Base-by-base conservation (phyloP, 306 rosid species). In the Arachis hypogaea region DNA sequence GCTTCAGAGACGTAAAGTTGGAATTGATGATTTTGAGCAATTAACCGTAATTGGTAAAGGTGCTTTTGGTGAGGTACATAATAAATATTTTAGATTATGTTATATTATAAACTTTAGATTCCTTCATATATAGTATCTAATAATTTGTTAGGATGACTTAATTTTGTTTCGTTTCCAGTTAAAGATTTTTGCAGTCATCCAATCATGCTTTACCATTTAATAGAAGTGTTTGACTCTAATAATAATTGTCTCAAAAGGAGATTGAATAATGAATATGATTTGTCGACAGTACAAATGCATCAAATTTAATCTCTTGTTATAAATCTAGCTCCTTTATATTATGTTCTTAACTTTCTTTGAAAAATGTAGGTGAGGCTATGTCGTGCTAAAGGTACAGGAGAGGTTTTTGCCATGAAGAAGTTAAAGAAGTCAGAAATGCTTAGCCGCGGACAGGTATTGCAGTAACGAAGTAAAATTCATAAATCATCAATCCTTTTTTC, bases 401-500 rank as follows among this genome's bases (percentile, higher is more conserved):
- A 90, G 83, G 88, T 95, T 84, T 95, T 76, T 64, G 99, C 98
- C 55, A 88, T 88, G 99, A 95, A 95, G 92, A 95, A 95, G 83
- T 77, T 95, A 86, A 95, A 88, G 90, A 95, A 95, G 73, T 95
- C 92, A 43, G 99, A 95, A 64, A 95, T 95, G 99, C 99, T 95
- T 84, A 92, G 97, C 78, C 98, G 99, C n/a, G 99, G 99, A 68
- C 99, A 95, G 99, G 99, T 95, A 83, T 4, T 42, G 49, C 42
- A 18, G 5, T 40, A 62, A 68, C 55, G 43, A 54, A 50, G 47
- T 58, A 44, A 44, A 71, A 38, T 51, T 30, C 47, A 51, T 11
- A 67, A 55, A 22, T 42, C 10, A 30, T 72, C 11, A 12, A 11
- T 7, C 2, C 49, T 72, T 61, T 22, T 72, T 81, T 7, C 11